phyloP scores from a whole-genome alignment of 2,329 filamentous ascomycete genomes.

The Teratosphaeria gauchensis region DNA sequence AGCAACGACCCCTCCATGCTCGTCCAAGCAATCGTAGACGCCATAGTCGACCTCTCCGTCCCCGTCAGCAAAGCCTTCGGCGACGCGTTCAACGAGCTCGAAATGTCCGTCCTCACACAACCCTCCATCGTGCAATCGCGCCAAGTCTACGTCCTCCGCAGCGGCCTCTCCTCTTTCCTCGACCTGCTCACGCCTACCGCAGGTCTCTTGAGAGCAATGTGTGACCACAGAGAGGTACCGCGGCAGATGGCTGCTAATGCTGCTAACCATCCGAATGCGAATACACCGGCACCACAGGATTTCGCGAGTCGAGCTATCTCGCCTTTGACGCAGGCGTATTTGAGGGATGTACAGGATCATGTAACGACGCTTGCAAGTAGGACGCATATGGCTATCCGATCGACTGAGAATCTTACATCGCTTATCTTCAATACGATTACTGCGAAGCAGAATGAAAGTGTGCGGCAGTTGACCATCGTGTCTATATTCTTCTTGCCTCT shows the following conservation, averaged over 20 bases:
- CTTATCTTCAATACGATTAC: slow-evolving; percentile 92
- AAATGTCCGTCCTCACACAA: slow-evolving; percentile 73
- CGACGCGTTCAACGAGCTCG: slow-evolving; percentile 76
- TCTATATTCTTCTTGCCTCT: slow-evolving; percentile 85
- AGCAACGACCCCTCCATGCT: slow-evolving; percentile 84
- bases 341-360: slow-evolving; percentile 84
- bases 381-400: slow-evolving; percentile 68
- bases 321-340: slow-evolving; percentile 70
- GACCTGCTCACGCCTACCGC: slow-evolving; percentile 74
- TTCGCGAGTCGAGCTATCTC: slow-evolving; percentile 43
- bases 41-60: slow-evolving; percentile 81
- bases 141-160: slow-evolving; percentile 58
- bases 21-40: slow-evolving; percentile 79
- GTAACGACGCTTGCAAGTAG: slow-evolving; percentile 71
- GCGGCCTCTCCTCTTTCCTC: slow-evolving; percentile 70
- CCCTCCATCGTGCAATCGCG: slow-evolving; percentile 71
- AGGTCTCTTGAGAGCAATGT: slow-evolving; percentile 69
- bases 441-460: slow-evolving; percentile 79
- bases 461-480: slow-evolving; percentile 78
- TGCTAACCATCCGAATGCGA: background rate
- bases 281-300: background rate
- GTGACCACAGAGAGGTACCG: slow-evolving; percentile 60
- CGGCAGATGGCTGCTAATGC: slow-evolving; percentile 2
- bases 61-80: slow-evolving; percentile 76
- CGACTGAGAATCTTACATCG: slow-evolving; percentile 67